phyloP scores from a whole-genome alignment of 352 stramenopile genomes.

The Phytophthora brassicae region DNA sequence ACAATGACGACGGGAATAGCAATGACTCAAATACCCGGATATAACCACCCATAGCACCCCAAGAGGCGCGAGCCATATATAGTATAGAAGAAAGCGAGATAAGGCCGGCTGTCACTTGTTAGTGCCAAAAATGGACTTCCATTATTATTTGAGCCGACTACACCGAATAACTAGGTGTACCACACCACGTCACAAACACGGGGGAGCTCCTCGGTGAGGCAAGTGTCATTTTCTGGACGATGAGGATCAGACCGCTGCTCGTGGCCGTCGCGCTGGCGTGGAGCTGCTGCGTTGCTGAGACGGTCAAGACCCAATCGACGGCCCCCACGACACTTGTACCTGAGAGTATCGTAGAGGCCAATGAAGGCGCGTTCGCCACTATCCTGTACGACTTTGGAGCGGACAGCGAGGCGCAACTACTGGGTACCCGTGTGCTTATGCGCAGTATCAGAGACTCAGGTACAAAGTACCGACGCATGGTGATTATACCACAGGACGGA shows the following conservation, averaged over 20 bases:
- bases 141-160: constrained; percentile 22
- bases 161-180: no score
- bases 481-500: constrained; percentile 73
- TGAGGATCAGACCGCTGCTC: constrained; percentile 28
- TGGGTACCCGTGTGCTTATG: constrained; percentile 71
- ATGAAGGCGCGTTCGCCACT: constrained; percentile 60
- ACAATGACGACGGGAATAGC: constrained; percentile 17
- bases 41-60: constrained; percentile 25
- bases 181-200: constrained; percentile 12
- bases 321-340: constrained; percentile 5
- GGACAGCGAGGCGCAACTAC: constrained; percentile 61
- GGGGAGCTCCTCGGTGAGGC: constrained; percentile 9
- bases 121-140: constrained; percentile 9
- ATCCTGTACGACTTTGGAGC: constrained; percentile 70
- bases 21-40: constrained; percentile 8
- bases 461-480: constrained; percentile 66
- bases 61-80: constrained; percentile 29
- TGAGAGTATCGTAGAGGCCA: constrained; percentile 31
- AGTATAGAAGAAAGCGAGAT: constrained; percentile 41
- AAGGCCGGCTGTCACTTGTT: constrained; percentile 18
- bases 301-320: neutral
- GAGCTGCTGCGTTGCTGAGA: constrained; percentile 9
- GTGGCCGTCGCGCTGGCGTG: neutral
- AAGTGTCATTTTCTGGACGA: constrained; percentile 20
- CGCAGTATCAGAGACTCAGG: constrained; percentile 66